These are phyloP conservation scores for Psilocybe azurescens DNA, from an alignment of 768 basidiomycete species.

Conservation along the genomic window DNA sequence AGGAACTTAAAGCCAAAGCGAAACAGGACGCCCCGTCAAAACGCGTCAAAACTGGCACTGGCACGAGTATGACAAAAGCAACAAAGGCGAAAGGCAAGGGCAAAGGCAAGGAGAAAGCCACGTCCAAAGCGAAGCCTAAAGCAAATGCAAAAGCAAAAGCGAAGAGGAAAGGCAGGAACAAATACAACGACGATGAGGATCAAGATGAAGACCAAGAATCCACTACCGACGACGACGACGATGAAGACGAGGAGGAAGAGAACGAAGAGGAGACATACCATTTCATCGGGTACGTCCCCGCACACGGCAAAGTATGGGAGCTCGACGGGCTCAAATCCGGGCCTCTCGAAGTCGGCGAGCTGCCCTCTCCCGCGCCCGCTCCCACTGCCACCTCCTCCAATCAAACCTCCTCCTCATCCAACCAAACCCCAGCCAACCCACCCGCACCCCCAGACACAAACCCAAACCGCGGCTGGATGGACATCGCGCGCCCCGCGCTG, in stretches of 20 bases:
- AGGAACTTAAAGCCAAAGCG: constrained; percentile 16
- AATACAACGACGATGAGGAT: constrained; percentile 13
- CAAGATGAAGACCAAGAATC: constrained; percentile 35
- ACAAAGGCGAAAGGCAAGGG: constrained; percentile 23
- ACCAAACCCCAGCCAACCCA: background rate
- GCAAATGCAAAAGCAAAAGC: constrained; percentile 13
- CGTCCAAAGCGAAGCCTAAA: constrained; percentile 26
- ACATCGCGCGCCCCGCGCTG: constrained; percentile 63
- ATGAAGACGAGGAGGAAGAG: constrained; percentile 27
- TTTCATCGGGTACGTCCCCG: constrained; percentile 70
- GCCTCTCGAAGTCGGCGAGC: constrained; percentile 67
- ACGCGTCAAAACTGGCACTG: constrained; percentile 31
- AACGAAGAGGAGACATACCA: constrained; percentile 58
- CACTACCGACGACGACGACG: constrained; percentile 30
- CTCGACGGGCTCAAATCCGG: constrained; percentile 68
- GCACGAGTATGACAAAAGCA: constrained; percentile 32
- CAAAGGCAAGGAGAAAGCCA: constrained; percentile 21
- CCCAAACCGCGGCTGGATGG: constrained; percentile 53
- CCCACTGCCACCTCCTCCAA: too few relatives aligned
- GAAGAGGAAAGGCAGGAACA: constrained; percentile 15
- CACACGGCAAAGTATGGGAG: constrained; percentile 72
- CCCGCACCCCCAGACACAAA: background rate
- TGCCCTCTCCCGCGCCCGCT: constrained; percentile 27
- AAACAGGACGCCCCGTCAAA: constrained; percentile 38
- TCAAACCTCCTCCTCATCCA: background rate